These are phyloP conservation scores for Nicotiana attenuata DNA, from an alignment of 257 asterid genomes.

Conservation along the genomic window DNA sequence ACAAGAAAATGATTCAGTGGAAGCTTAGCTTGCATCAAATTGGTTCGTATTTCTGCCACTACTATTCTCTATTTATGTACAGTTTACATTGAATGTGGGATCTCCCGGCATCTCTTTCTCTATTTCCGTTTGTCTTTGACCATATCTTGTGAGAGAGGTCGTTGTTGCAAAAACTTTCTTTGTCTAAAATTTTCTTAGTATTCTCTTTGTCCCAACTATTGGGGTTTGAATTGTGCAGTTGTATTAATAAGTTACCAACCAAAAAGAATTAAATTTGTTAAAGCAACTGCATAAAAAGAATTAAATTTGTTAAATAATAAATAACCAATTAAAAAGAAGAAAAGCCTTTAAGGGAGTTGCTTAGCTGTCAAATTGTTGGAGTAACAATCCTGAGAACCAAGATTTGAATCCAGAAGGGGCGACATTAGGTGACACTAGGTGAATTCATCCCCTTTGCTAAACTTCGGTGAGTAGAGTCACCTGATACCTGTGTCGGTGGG, in stretches of 20 bases:
- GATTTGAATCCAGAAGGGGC: neutral
- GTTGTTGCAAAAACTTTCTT: neutral
- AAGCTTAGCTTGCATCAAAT: slow-evolving; percentile 70
- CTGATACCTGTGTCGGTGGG: neutral
- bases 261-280: neutral
- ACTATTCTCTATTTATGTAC: slow-evolving; percentile 1
- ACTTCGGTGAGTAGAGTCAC: neutral
- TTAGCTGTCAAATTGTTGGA: neutral
- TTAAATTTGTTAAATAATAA: neutral
- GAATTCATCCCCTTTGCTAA: neutral
- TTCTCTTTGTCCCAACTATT: neutral
- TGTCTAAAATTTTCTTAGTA: neutral
- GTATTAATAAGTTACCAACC: neutral
- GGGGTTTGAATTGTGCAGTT: neutral
- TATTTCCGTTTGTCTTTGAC: neutral
- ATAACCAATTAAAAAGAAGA: neutral
- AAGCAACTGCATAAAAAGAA: neutral
- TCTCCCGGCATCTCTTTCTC: neutral
- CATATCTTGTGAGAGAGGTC: neutral
- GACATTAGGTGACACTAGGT: neutral
- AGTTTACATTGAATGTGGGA: neutral
- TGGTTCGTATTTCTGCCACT: slow-evolving; percentile 46
- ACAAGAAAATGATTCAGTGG: slow-evolving; percentile 68
- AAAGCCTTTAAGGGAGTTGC: neutral
- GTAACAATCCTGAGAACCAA: neutral